Conservation (phyloP, 306 rosid species). For the Quercus agrifolia region DNA sequence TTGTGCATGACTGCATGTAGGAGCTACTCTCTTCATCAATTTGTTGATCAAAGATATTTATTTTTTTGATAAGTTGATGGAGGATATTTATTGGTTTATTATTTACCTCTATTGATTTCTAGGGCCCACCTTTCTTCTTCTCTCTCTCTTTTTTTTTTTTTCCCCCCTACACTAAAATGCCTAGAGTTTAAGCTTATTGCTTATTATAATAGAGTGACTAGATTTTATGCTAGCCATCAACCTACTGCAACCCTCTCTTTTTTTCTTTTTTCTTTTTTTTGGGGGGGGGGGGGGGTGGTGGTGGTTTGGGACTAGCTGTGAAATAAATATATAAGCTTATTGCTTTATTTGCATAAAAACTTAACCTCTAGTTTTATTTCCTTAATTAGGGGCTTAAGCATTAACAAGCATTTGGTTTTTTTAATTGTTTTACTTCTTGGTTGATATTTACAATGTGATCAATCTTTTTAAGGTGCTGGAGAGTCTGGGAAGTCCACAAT, state of each 20-base stretch:
- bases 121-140: background rate
- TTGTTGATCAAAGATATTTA: background rate
- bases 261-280: too few relatives aligned
- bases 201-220: too few relatives aligned
- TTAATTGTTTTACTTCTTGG: background rate
- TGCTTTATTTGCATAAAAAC: background rate
- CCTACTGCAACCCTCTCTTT: too few relatives aligned
- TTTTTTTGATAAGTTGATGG: background rate
- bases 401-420: background rate
- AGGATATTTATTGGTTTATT: background rate
- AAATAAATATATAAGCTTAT: background rate
- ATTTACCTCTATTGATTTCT: background rate
- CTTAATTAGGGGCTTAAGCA: background rate
- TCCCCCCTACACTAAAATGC: background rate
- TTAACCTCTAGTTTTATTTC: background rate
- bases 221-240: too few relatives aligned
- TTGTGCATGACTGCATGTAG: background rate
- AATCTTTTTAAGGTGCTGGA: slow-evolving; percentile 64
- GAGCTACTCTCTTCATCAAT: background rate
- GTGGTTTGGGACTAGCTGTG: too few relatives aligned
- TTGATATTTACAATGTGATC: slow-evolving; percentile 14
- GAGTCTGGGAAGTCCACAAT: slow-evolving; percentile 97
- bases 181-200: background rate
- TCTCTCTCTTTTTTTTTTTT: background rate
- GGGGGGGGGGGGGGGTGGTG: too few relatives aligned